Evolutionary conservation across 495 filamentous ascomycete genomes (phyloP).

Genomic region (Trichocladium uniseriatum): DNA sequence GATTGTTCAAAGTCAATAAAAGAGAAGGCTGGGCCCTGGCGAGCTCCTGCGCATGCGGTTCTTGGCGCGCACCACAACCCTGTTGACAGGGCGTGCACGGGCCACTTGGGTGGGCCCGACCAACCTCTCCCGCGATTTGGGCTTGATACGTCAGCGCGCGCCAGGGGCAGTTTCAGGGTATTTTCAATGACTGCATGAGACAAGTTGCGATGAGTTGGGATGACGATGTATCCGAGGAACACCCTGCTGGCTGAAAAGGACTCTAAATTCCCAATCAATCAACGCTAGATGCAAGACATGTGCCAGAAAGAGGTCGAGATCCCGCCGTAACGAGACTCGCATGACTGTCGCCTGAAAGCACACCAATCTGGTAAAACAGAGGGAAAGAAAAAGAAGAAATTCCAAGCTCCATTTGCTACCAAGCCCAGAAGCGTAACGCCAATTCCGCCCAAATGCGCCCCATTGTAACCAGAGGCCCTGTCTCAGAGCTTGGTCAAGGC

Average conservation of each 20-base stretch:
- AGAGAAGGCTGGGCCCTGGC: conserved; percentile 29
- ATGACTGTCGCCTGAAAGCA: too few relatives aligned
- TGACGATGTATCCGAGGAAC: too few relatives aligned
- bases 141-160: neutral
- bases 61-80: neutral
- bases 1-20: conserved; percentile 32
- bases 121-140: neutral
- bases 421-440: neutral
- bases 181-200: too few relatives aligned
- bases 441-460: neutral
- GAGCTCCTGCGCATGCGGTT: neutral
- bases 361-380: too few relatives aligned
- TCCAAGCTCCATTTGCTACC: neutral
- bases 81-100: neutral
- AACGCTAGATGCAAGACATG: too few relatives aligned
- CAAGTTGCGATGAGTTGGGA: neutral
- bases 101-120: neutral
- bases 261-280: too few relatives aligned
- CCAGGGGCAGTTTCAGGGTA: neutral
- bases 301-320: too few relatives aligned
- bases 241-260: too few relatives aligned
- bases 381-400: too few relatives aligned
- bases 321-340: too few relatives aligned
- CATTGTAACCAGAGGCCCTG: too few relatives aligned
- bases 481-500: too few relatives aligned